phyloP scores from a whole-genome alignment of 2,329 filamentous ascomycete species.

The Fusarium newnesense region DNA sequence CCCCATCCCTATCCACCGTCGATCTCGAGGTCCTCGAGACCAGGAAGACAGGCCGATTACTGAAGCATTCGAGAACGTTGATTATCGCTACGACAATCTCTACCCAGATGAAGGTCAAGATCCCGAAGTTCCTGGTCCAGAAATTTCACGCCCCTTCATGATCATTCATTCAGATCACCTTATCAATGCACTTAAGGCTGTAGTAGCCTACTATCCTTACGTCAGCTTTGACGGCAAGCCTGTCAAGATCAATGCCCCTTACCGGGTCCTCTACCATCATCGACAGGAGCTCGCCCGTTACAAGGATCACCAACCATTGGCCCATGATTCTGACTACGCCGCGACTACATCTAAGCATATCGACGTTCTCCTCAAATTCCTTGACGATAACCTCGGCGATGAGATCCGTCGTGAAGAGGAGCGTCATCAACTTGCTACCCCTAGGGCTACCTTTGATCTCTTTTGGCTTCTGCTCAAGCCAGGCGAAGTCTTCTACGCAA shows the following conservation, averaged over 20 bases:
- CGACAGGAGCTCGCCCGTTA: conserved; percentile 54
- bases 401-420: conserved; percentile 54
- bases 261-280: conserved; percentile 60
- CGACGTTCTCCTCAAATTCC: conserved; percentile 56
- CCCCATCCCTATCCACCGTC: not conserved
- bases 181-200: conserved; percentile 58
- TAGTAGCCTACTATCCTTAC: conserved; percentile 60
- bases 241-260: conserved; percentile 57
- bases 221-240: conserved; percentile 50
- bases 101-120: conserved; percentile 40
- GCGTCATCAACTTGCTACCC: conserved; percentile 50
- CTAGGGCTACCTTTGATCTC: conserved; percentile 57
- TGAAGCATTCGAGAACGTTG: conserved; percentile 39
- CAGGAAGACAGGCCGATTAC: conserved; percentile 45
- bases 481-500: conserved; percentile 56
- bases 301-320: conserved; percentile 53
- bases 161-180: conserved; percentile 57
- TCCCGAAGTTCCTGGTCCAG: conserved; percentile 40
- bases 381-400: conserved; percentile 52
- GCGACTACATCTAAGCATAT: conserved; percentile 56
- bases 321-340: conserved; percentile 55
- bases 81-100: conserved; percentile 43
- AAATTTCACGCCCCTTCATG: conserved; percentile 52
- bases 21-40: conserved; percentile 1
- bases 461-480: conserved; percentile 60